Base-by-base conservation (phyloP, 2,329 filamentous ascomycete genomes). In the Nigrograna mackinnonii region DNA sequence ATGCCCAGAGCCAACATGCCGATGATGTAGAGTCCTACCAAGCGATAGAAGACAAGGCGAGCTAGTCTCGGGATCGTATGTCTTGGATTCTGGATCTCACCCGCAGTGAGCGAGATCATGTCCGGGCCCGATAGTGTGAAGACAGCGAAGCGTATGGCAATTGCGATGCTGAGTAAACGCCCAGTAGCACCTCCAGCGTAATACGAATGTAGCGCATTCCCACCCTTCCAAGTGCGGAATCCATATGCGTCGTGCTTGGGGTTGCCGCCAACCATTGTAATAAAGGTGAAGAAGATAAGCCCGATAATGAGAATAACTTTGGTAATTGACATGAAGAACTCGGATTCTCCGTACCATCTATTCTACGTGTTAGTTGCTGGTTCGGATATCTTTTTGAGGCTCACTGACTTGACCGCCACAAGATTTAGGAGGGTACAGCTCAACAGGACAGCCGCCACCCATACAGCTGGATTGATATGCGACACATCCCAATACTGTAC, bases 221-320 rank as follows among this genome's bases (percentile, higher is more conserved):
- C 51, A 4, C 35, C 48, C 5, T 49, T 49, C 67, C 68, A 71
- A 46, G 68, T 61, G 6, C 65, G 49, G 47, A 72, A 72, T n/a
- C 69, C 69, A 22, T 43, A 56, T n/a, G 26, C 26, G 28, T 54
- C 47, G 43, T 78, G 72, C 0, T 80, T 62, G 0, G 89, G 89
- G 52, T 91, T 91, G 2, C 85, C 88, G 6, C 88, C 89, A 0
- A 91, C 70, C 83, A 91, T 91, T 48, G 82, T 80, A 49, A 92
- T 75, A 54, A 92, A 87, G 2, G 88, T 90, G 70, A 69, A 69
- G 47, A 55, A 43, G 54, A 69, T 60, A 6, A 70, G 50, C 19
- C 57, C 52, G 43, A 68, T 54, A 45, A 71, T 67, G 37, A 71
- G 47, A 28, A 71, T 38, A 36, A 70, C 60, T 41, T 71, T 71